Evolutionary conservation across 2,329 filamentous ascomycete species (phyloP), one percentile per base, ranked within the genome.

Genomic region (Lecanoromycetidae sp.): DNA sequence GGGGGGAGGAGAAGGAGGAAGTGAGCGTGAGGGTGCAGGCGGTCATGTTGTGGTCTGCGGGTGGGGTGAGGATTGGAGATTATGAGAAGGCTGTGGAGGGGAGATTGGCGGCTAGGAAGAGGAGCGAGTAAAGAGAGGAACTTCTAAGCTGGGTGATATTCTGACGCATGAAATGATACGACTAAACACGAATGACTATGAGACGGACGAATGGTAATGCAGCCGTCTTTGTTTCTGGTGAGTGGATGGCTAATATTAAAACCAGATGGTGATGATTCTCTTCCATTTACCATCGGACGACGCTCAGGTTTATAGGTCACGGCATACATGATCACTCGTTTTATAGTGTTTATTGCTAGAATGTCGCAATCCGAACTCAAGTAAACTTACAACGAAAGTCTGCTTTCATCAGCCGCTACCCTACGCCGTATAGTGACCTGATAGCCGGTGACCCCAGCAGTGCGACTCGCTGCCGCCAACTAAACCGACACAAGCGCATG

Each of bases 21-120:
- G 52, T 34, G 3, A 58, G 66, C 48, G 44, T 66, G 9, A 62
- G 61, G 46, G 68, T 94, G 15, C 85, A 94, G 59, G 87, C 85
- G 1, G 62, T 91, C 37, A 68, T 87, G 57, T 62, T 94, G 3
- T 94, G 88, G 80, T 71, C 79, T 32, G 80, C 87, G 10, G 84
- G 83, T 1, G 75, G 81, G 4, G 62, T 95, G 53, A 75, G 84
- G 50, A 58, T 94, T 46, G 72, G 76, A 27, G 72, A 74, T 36
- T 95, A 94, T 60, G 80, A 90, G 62, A 68, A 64, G 37, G 73
- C 75, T 27, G 57, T 84, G 40, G 60, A 60, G 37, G 62, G 67
- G 12, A 44, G 51, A 27, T 27, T 41, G 32, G 22, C 30, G 6
- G 20, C 1, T 10, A 36, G 27, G 26, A 22, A 26, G 9, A 20